Conservation (phyloP, 2,329 filamentous ascomycete genomes). For the Colletotrichum godetiae region DNA sequence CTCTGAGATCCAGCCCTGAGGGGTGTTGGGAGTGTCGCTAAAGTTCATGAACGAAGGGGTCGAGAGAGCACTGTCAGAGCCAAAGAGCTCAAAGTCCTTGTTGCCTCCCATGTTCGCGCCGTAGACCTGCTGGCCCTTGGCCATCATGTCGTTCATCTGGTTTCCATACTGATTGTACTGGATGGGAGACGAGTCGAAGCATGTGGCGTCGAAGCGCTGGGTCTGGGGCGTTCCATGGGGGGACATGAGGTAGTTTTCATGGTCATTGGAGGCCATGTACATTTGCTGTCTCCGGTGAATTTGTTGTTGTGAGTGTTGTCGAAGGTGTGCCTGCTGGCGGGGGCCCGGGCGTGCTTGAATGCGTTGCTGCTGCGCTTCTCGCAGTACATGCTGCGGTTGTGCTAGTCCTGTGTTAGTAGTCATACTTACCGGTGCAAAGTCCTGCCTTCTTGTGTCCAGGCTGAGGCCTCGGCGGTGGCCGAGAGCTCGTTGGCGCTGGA, state of each 20-base stretch:
- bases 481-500: conserved; percentile 55
- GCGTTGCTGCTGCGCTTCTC: conserved; percentile 91
- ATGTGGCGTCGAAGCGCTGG: conserved; percentile 62
- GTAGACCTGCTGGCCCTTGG: conserved; percentile 58
- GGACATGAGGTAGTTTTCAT: conserved; percentile 69
- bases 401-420: conserved; percentile 67
- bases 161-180: conserved; percentile 60
- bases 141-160: conserved; percentile 57
- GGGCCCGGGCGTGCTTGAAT: conserved; percentile 80
- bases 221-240: conserved; percentile 66
- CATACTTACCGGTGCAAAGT: conserved; percentile 64
- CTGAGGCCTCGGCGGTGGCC: conserved; percentile 86
- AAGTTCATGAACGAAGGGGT: conserved; percentile 63
- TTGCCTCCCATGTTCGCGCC: conserved; percentile 52
- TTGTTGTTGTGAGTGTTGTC: conserved; percentile 50
- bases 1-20: conserved; percentile 63
- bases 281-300: conserved; percentile 50
- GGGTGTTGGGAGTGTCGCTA: conserved; percentile 55
- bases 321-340: conserved; percentile 45
- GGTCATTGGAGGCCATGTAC: conserved; percentile 47
- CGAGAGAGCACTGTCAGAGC: conserved; percentile 56
- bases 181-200: conserved; percentile 54
- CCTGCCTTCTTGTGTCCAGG: conserved; percentile 77
- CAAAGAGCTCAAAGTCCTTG: conserved; percentile 64
- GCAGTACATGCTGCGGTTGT: conserved; percentile 80